These are phyloP conservation scores for Cryptococcus floricola DNA, from an alignment of 1,284 basidiomycete species.

Conservation along the genomic window DNA sequence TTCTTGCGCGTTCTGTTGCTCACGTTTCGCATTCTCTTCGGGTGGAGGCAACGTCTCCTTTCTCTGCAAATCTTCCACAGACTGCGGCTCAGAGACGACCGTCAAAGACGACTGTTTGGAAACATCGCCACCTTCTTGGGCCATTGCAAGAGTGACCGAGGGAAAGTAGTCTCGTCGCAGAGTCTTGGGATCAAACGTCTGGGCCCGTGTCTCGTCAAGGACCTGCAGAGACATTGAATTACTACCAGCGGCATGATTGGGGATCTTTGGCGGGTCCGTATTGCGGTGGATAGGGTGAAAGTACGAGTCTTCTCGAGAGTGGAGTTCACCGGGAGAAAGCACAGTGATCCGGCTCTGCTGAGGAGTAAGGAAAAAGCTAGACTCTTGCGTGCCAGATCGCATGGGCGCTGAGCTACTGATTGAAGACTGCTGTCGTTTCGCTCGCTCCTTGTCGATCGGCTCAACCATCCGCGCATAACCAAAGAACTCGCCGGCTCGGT, in stretches of 20 bases:
- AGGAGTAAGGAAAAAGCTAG: conserved; percentile 22
- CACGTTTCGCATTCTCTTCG: conserved; percentile 10
- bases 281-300: conserved; percentile 19
- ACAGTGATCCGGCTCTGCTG: conserved; percentile 21
- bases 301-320: conserved; percentile 30
- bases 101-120: neutral
- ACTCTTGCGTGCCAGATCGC: conserved; percentile 9
- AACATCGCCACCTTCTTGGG: neutral
- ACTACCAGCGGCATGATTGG: conserved; percentile 2
- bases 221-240: conserved; percentile 17
- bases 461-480: conserved; percentile 67
- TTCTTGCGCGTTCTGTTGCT: conserved; percentile 11
- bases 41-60: conserved; percentile 31
- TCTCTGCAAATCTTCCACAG: conserved; percentile 24
- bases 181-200: conserved; percentile 35
- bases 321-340: conserved; percentile 38
- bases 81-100: conserved; percentile 1
- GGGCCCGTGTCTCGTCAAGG: conserved; percentile 14
- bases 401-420: neutral
- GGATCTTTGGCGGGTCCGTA: conserved; percentile 23
- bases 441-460: conserved; percentile 38
- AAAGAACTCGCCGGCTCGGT: conserved; percentile 74
- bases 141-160: conserved; percentile 10
- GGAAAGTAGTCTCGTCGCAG: conserved; percentile 22
- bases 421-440: conserved; percentile 11